Evolutionary conservation across 768 basidiomycete species (phyloP), one percentile per base, ranked within the genome.

Genomic region (Candolleomyces aberdarensis): DNA sequence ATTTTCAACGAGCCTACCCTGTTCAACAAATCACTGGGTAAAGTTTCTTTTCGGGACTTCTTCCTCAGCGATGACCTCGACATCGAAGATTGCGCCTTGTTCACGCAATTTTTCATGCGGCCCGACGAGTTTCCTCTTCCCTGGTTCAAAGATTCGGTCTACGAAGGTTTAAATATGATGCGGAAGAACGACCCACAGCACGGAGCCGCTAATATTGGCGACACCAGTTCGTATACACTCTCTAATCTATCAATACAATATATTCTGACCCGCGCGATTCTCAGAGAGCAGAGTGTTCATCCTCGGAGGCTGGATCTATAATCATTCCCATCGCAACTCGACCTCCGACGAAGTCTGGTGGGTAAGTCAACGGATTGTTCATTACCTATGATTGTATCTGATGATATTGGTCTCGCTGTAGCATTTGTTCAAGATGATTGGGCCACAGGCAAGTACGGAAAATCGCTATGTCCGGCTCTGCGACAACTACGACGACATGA

Each of bases 271-370:
- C 5, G 6, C 6, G 15, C 14, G 26, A 51, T 20, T 5, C 4
- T 29, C 20, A 68, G 66, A 62, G 20, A 63, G 56, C 50, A 65
- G 70, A 14, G 47, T 71, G 32, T 62, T 65, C 31, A 56, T 75
- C 3, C 61, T 75, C 5, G 70, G 69, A 22, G 74, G 74, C 9
- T 75, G 71, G 71, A 63, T 75, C 13, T 74, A 65, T n/a, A 72
- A 69, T 52, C 58, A 57, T 11, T 51, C 63, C 0, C 71, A 73
- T 26, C 54, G 40, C 9, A 29, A 41, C 8, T 62, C 58, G 5
- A 67, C 71, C 17, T 22, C 72, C 7, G 69, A 75, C 13, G 68
- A 74, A 58, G 70, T 65, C 17, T 75, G 74, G 74, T 69, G 63
- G 62, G 74, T 75, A 49, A 46, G 74, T 67, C 8, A 13, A 19